Base-by-base conservation (phyloP, 768 basidiomycete genomes). In the Amanita inopinata region DNA sequence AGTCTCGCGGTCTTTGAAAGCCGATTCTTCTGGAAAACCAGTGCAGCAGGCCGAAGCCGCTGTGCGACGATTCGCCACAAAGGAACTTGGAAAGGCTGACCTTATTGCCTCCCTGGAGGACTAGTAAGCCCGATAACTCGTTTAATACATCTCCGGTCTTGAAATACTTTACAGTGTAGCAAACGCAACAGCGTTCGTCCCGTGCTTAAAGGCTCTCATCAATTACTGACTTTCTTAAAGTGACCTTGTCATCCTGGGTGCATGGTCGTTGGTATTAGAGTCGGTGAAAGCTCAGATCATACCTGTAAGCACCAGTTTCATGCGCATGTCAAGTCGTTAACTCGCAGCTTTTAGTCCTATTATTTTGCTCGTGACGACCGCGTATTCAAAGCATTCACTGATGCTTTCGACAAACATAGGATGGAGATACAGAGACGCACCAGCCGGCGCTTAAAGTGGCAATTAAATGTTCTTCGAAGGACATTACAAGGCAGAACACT, bases 321-420 rank as follows among this genome's bases (percentile, higher is more conserved):
- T 2, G 20, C 40, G 15, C 20, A 19, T 9, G 46, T 32, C 22
- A n/a, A 31, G 3, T 43, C n/a, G n/a, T n/a, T n/a, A n/a, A n/a
- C 39, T 10, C 30, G 31, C 10, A 40, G 40, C 27, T 33, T 51
- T 23, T 39, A 89, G 87, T 73, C 79, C n/a, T 92, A 85, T 49
- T 90, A 83, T 53, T 98, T 98, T 54, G 94, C 93, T 33, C 76
- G 94, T 15, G 94, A 98, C 59, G 83, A 90, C 48, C 78, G 93
- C 25, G 78, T 87, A 10, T 85, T 83, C 60, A 80, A 71, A 49
- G 74, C 79, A 2, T 85, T 90, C 45, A 62, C 64, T 4, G 73
- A 80, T 18, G 61, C 67, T 24, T 50, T 71, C 17, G 63, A 70
- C 28, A 55, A 56, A 20, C 62, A 74, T 52, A 69, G 67, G 51